These are phyloP conservation scores for Zanthoxylum bungeanum DNA, from an alignment of 345 rosid species.

Conservation along the genomic window DNA sequence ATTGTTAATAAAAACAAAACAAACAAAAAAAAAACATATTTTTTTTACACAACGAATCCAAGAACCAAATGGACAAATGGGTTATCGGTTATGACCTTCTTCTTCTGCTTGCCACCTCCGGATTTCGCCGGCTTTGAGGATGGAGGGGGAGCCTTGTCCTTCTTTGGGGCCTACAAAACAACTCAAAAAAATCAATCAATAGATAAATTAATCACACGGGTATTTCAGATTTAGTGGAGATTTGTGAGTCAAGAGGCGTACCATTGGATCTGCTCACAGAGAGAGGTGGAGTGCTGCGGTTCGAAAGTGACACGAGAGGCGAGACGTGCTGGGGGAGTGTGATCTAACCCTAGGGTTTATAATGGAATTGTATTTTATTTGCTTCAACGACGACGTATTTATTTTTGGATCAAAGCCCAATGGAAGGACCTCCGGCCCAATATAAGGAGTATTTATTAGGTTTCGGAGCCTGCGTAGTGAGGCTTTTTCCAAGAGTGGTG, in stretches of 20 bases:
- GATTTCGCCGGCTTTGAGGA: slow-evolving; percentile 41
- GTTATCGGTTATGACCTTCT: slow-evolving; percentile 12
- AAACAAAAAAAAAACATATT: too few relatives aligned
- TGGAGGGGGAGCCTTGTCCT: slow-evolving; percentile 40
- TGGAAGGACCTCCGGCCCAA: background rate
- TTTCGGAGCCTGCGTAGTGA: too few relatives aligned
- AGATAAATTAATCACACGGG: background rate
- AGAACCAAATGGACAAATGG: background rate
- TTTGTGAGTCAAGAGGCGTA: background rate
- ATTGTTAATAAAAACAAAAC: background rate
- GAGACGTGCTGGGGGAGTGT: background rate
- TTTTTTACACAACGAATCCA: background rate
- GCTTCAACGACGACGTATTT: background rate
- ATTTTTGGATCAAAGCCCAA: too few relatives aligned
- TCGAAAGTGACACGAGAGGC: background rate
- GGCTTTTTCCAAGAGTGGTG: too few relatives aligned
- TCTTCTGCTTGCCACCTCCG: too few relatives aligned
- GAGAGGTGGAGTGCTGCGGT: too few relatives aligned
- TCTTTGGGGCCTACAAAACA: slow-evolving; percentile 32
- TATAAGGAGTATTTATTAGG: too few relatives aligned
- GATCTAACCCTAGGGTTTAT: background rate
- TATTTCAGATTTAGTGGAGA: too few relatives aligned
- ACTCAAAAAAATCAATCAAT: background rate
- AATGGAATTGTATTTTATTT: background rate
- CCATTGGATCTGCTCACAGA: slow-evolving; percentile 11